phyloP scores from a whole-genome alignment of 441 rosid species.

The Populus tomentosa region DNA sequence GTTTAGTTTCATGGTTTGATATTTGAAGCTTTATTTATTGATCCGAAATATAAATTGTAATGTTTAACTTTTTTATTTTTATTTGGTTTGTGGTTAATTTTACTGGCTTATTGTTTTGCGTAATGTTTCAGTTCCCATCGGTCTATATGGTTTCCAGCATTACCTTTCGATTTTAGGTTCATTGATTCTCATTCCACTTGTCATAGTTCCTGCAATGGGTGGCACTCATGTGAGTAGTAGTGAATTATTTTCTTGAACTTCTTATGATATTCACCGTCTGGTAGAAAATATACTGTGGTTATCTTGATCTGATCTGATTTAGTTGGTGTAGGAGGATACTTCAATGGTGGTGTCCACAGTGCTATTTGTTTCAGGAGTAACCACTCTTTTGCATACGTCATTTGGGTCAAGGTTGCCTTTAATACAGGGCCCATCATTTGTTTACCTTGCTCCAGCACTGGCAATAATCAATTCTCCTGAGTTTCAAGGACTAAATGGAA shows the following conservation, averaged over 20 bases:
- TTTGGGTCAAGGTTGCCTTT: slow-evolving; percentile 94
- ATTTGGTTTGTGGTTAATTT: background rate
- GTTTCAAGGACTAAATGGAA: slow-evolving; percentile 79
- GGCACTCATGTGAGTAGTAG: slow-evolving; percentile 74
- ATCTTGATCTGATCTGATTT: slow-evolving; percentile 36
- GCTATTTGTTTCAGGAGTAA: slow-evolving; percentile 82
- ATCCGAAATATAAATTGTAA: background rate
- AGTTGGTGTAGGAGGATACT: slow-evolving; percentile 77
- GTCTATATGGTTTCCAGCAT: slow-evolving; percentile 93
- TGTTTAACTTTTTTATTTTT: too few relatives aligned
- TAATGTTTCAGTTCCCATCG: slow-evolving; percentile 73
- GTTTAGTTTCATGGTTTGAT: background rate
- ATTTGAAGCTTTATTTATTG: background rate
- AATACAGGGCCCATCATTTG: slow-evolving; percentile 94
- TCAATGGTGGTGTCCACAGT: slow-evolving; percentile 80
- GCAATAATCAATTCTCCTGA: slow-evolving; percentile 84
- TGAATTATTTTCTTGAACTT: slow-evolving; percentile 3
- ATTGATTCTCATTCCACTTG: slow-evolving; percentile 78
- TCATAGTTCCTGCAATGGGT: slow-evolving; percentile 99
- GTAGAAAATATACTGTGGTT: background rate
- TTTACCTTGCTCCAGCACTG: slow-evolving; percentile 85
- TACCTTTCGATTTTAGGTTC: slow-evolving; percentile 90
- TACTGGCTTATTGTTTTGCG: slow-evolving; percentile 11
- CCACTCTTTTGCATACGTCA: slow-evolving; percentile 81
- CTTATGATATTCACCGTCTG: background rate